Evolutionary conservation across 345 rosid genomes (phyloP).

Genomic region (Durio zibethinus): DNA sequence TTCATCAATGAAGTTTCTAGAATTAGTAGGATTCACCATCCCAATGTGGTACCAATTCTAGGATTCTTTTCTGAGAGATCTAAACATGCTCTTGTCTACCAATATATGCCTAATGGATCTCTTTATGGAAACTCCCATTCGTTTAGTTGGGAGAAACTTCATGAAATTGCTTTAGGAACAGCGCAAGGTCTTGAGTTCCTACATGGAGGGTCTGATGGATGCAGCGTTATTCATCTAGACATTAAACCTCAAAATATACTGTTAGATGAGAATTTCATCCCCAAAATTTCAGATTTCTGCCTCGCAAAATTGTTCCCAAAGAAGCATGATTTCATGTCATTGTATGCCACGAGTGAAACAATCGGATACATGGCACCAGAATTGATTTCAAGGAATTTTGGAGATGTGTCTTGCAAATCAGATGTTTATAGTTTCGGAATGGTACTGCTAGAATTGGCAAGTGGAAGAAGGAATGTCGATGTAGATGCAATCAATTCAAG

Average conservation of each 20-base stretch:
- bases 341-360: not conserved
- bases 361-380: constrained; percentile 12
- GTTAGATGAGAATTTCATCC: constrained; percentile 1
- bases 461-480: not conserved
- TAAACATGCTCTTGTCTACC: constrained; percentile 16
- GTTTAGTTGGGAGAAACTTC: constrained; percentile 14
- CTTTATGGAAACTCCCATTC: constrained; percentile 6
- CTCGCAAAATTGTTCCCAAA: not conserved
- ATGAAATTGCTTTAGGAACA: not conserved
- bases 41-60: constrained; percentile 11
- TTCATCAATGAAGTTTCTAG: constrained; percentile 20
- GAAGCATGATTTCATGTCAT: not conserved
- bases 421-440: constrained; percentile 16
- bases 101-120: constrained; percentile 24
- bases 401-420: constrained; percentile 6
- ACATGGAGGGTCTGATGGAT: not conserved
- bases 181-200: not conserved
- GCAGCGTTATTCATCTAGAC: not conserved
- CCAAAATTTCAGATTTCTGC: constrained; percentile 6
- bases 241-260: constrained; percentile 13
- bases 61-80: constrained; percentile 26
- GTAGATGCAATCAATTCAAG: not conserved
- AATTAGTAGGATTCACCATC: constrained; percentile 18
- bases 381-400: not conserved
- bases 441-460: constrained; percentile 12